Evolutionary conservation across 768 basidiomycete species (phyloP).

Genomic region (Omphalotus guepiniiformis): DNA sequence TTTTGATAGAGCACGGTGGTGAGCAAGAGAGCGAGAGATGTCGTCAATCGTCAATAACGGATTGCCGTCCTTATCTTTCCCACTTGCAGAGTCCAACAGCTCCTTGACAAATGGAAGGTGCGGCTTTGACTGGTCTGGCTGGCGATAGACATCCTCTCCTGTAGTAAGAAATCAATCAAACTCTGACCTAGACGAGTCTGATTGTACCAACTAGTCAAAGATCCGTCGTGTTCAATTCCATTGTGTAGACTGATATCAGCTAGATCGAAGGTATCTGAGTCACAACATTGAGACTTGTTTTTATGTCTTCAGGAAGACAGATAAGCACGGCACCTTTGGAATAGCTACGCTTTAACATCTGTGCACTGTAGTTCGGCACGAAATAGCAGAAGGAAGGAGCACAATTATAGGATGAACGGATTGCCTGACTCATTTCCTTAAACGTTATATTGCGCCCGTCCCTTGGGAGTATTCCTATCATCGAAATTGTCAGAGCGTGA

Average conservation of each 20-base stretch:
- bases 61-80: slow-evolving; percentile 47
- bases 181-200: slow-evolving; percentile 10
- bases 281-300: too few species aligned
- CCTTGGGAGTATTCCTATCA: slow-evolving; percentile 57
- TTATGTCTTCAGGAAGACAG: too few species aligned
- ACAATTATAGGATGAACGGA: slow-evolving; percentile 66
- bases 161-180: neutral
- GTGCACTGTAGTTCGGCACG: slow-evolving; percentile 58
- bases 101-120: slow-evolving; percentile 50
- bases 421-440: slow-evolving; percentile 35
- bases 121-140: slow-evolving; percentile 50
- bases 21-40: slow-evolving; percentile 50
- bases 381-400: slow-evolving; percentile 62
- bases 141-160: slow-evolving; percentile 50
- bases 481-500: slow-evolving; percentile 44
- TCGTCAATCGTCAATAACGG: slow-evolving; percentile 52
- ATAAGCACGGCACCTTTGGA: slow-evolving; percentile 19
- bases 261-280: slow-evolving; percentile 61
- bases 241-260: slow-evolving; percentile 69
- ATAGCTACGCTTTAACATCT: slow-evolving; percentile 54
- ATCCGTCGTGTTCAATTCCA: slow-evolving; percentile 70
- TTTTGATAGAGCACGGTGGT: slow-evolving; percentile 56
- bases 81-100: slow-evolving; percentile 54
- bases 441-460: slow-evolving; percentile 70
- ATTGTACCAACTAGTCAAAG: slow-evolving; percentile 49